Evolutionary conservation across 371 early-diverging fungal species (phyloP), one percentile per base, ranked within the genome.

Genomic region (Syncephalis fuscata): DNA sequence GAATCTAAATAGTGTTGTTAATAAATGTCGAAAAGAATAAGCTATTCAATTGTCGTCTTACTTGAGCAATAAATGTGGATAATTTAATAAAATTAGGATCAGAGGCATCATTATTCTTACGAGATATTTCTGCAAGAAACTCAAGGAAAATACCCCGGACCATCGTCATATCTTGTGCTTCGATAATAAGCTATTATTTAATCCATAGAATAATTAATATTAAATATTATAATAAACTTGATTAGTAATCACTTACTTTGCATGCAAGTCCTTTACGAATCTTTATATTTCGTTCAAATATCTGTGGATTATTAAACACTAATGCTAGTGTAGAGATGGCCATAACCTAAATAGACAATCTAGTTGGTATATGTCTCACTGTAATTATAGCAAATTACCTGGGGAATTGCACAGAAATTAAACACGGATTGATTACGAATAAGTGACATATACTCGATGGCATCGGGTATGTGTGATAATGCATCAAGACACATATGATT

Each of bases 321-420:
- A 83, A 56, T 25, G 79, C 71, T 20, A 96, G 62, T 1, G 94
- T 85, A n/a, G 97, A 82, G 51, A 96, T 83, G 16, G 97, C 97
- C 97, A 94, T 94, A 21, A 88, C 61, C 74, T 73, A 46, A 16
- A 27, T 38, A 9, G n/a, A 15, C 32, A 20, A 45, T 46, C 14
- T 24, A 25, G 21, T 3, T 38, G 10, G 4, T 24, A 59, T 40
- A 60, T 44, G 20, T 24, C n/a, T 40, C 5, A 39, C 39, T 17
- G 1, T 38, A 8, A 43, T n/a, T 24, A 44, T 3, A 19, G 1
- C 17, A 3, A 58, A 48, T 36, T 45, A 74, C 85, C 69, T 96
- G 95, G 19, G 97, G 97, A 50, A 97, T 97, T 20, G 97, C 97
- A 60, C 89, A 87, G 60, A 95, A 95, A 55, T 76, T 81, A 62